Evolutionary conservation across 1,139 yeast genomes (phyloP), one percentile per base, ranked within the genome.

Genomic region (Hanseniaspora gamundiae): DNA sequence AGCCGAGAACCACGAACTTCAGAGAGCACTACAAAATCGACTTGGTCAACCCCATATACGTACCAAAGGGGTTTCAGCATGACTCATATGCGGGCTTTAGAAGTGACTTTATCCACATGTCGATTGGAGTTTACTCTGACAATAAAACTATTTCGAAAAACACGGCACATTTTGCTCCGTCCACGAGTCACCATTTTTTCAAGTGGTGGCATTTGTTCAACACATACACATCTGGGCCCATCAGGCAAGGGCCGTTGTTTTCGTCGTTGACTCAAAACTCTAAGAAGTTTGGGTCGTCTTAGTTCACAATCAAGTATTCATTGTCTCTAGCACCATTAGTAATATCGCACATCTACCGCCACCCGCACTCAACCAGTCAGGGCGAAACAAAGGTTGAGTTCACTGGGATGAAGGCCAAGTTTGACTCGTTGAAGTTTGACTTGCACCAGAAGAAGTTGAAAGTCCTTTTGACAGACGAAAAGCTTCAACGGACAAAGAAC

Each of bases 141-240:
- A 48, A 46, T 14, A 46, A 51, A 17, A 52, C 60, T 56, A 31
- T 66, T 60, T 57, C 78, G 4, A 70, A 70, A 49, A 86, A 85
- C 58, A 70, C 84, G 7, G 71, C 78, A 0, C 86, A 85, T 58
- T 63, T 86, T 40, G 74, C 94, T 0, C 94, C 95, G 0, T 64
- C 73, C 43, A 69, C 80, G 0, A 67, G 84, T 49, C 61, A 66
- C 2, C 86, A 84, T 55, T 86, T 87, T 63, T 71, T 73, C 52
- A 64, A 65, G 38, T 87, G 96, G 96, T 86, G 95, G 94, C 62
- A 70, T 43, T 68, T 80, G 41, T 76, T 87, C 53, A 74, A 76
- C 35, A 75, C 84, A 30, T 72, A 74, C 28, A 66, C 81, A 27
- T 79, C 94, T 1, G 69, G 86, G 20, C 95, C 95, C 0, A 70